A percentile compares a stretch with the other conserved stretches of the same genome.
These are phyloP conservation scores for Trichophyton benhamiae DNA, from an alignment of 2,329 filamentous ascomycete genomes.

Conservation along the genomic window DNA sequence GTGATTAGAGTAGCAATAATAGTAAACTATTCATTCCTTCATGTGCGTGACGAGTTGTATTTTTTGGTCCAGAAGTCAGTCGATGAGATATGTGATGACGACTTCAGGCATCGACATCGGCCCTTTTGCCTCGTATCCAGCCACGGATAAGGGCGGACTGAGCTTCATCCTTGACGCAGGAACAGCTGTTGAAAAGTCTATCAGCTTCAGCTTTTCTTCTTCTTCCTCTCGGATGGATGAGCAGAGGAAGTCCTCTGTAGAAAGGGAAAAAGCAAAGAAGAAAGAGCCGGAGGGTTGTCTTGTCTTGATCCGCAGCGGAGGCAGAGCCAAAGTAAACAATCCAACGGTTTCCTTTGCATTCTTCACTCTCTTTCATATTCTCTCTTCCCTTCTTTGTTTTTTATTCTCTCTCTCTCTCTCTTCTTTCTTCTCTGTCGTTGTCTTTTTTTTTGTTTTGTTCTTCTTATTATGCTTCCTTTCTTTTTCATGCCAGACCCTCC, in stretches of 20 bases:
- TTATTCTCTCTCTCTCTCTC: no score
- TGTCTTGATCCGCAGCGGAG: neutral
- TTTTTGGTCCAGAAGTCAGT: no score
- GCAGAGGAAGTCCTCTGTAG: no score
- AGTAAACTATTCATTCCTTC: neutral
- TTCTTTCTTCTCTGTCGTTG: neutral
- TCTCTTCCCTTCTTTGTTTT: neutral
- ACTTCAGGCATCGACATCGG: neutral
- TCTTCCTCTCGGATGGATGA: no score
- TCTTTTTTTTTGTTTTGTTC: neutral
- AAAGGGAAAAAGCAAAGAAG: neutral
- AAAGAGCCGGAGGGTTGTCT: neutral
- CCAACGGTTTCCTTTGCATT: conserved; percentile 2
- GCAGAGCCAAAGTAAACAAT: neutral
- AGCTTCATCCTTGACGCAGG: conserved; percentile 4
- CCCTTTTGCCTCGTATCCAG: neutral
- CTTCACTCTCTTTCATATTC: neutral
- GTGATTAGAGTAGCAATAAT: neutral
- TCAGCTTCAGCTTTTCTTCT: neutral
- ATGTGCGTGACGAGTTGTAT: no score
- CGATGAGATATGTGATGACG: neutral
- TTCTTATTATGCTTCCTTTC: neutral
- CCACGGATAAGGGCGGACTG: conserved; percentile 2
- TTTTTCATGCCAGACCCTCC: no score
- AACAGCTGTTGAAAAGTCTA: conserved; percentile 2